Base-by-base conservation (phyloP, 1,284 basidiomycete species). In the Malassezia japonica region DNA sequence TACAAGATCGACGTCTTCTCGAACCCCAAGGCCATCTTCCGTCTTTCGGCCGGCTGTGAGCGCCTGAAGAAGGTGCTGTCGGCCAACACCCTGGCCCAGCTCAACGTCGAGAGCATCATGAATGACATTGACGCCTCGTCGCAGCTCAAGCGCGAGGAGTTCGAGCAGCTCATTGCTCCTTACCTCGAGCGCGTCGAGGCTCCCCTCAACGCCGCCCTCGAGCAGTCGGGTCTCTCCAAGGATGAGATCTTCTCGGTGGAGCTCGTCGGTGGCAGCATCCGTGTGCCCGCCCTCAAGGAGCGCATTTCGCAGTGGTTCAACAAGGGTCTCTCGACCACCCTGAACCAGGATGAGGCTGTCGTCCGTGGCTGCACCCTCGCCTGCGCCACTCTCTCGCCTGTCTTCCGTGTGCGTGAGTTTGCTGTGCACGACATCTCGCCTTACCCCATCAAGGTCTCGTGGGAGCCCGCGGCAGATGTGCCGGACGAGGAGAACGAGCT, bases 21-120 rank as follows among this genome's bases (percentile, higher is more conserved):
- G 55, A 70, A 59, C 57, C 63, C 64, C 45, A 70, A 70, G 60
- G 65, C 69, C 49, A 62, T 62, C 57, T 70, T 70, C 69, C 67
- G 69, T 49, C 60, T 72, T 29, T 56, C 60, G 16, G 61, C 69
- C 40, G 69, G 67, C 35, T 72, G 69, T 55, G 69, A 72, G 60
- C 64, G 67, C 33, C 56, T 72, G 49, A 72, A 72, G 53, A 72
- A 72, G 63, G 69, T 72, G n/a, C 65, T 72, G 9, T 72, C 69
- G 18, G 69, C 69, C 55, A 72, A 72, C 63, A 55, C 64, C 6
- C 44, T 72, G 33, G 69, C 69, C 31, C 69, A 68, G 20, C 59
- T 72, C 48, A 72, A 72, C 52, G 69, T 72, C 52, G 69, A 72
- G 59, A 65, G 62, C 51, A 45, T 72, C 37, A 72, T 72, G 67